Base-by-base conservation (phyloP, 441 rosid species). In the Erodium texanum region DNA sequence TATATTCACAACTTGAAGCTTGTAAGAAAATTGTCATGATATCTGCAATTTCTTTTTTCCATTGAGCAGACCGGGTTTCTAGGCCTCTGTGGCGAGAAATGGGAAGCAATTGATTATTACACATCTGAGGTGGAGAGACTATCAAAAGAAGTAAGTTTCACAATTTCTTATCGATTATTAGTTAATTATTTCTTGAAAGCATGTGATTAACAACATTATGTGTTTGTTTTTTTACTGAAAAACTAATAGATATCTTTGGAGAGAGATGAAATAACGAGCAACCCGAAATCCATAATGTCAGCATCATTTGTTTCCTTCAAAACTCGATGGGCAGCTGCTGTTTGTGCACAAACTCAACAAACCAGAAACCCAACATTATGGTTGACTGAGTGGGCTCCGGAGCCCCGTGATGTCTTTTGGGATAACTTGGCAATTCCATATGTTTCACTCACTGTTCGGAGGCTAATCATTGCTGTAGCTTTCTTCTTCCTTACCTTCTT, bases 291-390 rank as follows among this genome's bases (percentile, higher is more conserved):
- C 3, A 85, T 87, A 66, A 83, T 92, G 95, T 97, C 98, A 23
- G 97, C 98, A 16, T 89, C 98, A 48, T 92, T 95, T 79, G 99
- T 92, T 73, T 95, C 98, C 10, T 95, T 95, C 74, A 92, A 84
- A 81, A 85, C 89, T 54, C 88, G 95, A 74, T 95, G 99, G 99
- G 95, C 84, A 76, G 95, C 99, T 10, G 99, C 98, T 70, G 97
- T 95, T 52, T 89, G 97, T 78, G 97, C 98, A 64, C 99, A 92
- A 81, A 95, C 99, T 27, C 92, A 88, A 78, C 99, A 95, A 73
- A 77, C 90, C 3, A 79, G 93, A 75, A 85, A 95, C 73, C 99
- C 99, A 5, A 92, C 98, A 43, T 69, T 77, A 64, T 95, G 99
- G 98, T 71, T 95, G 71, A 90, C 98, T 23, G 95, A 90, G 54